A percentile compares a stretch with the other conserved stretches of the same genome.
These are phyloP conservation scores for Berberis vulgaris DNA, from an alignment of 164 flowering plant genomes.

Conservation along the genomic window DNA sequence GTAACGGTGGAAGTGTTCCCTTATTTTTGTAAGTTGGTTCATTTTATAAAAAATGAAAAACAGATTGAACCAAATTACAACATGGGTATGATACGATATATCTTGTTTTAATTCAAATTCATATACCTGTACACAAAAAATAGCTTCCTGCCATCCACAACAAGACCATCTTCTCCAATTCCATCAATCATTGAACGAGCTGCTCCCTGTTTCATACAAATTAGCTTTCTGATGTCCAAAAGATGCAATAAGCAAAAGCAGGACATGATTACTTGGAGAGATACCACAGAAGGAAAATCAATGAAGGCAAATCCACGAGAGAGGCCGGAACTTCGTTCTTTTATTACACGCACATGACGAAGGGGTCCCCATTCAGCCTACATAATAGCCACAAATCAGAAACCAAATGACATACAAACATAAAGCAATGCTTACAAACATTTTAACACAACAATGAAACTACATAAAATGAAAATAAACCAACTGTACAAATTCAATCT, in stretches of 20 bases:
- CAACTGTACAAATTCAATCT: neutral
- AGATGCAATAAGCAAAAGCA: neutral
- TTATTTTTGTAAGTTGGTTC: too few relatives aligned
- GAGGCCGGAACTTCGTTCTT: constrained; percentile 81
- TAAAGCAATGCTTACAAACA: neutral
- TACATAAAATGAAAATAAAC: neutral
- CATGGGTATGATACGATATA: neutral
- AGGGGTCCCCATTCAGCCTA: constrained; percentile 99
- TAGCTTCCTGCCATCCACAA: constrained; percentile 87
- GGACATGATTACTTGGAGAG: neutral
- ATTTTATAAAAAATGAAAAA: neutral
- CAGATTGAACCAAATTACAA: neutral
- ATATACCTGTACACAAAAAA: constrained; percentile 85
- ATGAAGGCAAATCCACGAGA: constrained; percentile 99
- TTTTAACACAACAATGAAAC: neutral
- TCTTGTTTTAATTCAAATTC: neutral
- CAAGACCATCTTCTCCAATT: constrained; percentile 80
- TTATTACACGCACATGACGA: constrained; percentile 94
- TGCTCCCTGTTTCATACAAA: constrained; percentile 51
- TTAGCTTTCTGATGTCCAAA: neutral
- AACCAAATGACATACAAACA: neutral
- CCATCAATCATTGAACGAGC: constrained; percentile 89
- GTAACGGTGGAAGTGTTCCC: too few relatives aligned
- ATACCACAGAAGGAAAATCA: constrained; percentile 95
- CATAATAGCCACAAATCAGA: constrained; percentile 2